Base-by-base conservation (phyloP, 352 stramenopile genomes). In the Phytophthora pinifolia region DNA sequence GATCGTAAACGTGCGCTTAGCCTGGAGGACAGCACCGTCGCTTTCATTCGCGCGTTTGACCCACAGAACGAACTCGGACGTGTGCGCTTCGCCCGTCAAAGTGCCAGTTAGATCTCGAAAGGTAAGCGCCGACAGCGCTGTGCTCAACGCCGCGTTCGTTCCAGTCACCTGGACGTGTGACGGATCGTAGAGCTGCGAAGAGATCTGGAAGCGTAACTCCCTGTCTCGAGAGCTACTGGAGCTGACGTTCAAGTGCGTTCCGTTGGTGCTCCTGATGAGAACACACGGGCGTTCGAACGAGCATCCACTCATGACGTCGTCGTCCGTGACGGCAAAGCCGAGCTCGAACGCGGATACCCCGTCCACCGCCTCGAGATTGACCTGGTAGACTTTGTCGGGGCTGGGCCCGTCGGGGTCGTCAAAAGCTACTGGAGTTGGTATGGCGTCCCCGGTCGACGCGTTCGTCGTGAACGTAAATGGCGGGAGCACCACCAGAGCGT, bases 281-380 rank as follows among this genome's bases (percentile, higher is more conserved):
- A 54, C 55, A 33, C 81, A 91, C 2, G 79, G 76, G 0, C 76
- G 69, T 9, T 84, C 65, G 29, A 70, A 68, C 4, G 67, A 52
- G 30, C 81, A 91, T 12, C 56, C 59, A 17, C 39, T 64, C 47
- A 91, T 77, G 3, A 87, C 42, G 39, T 88, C 74, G 18, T 86
- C 64, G 14, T 88, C 64, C 0, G 62, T 76, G 34, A 89, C 38
- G 8, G 46, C 33, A 36, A 77, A 68, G 2, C 73, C 76, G 20
- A 91, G 47, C 12, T 74, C 46, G n/a, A 89, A 72, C 10, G 53
- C 54, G 0, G 62, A 76, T 6, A 49, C n/a, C 3, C 57, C 53
- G 14, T 80, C 65, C 25, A 53, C 50, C 18, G 75, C 63, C 43
- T 83, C 59, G 9, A 92, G 52, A 15, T 54, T 68, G 6, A 82